A percentile compares a stretch with the other conserved stretches of the same genome.
phyloP scores from a whole-genome alignment of 805 yeast species.

The Ogataea paradorogensis region DNA sequence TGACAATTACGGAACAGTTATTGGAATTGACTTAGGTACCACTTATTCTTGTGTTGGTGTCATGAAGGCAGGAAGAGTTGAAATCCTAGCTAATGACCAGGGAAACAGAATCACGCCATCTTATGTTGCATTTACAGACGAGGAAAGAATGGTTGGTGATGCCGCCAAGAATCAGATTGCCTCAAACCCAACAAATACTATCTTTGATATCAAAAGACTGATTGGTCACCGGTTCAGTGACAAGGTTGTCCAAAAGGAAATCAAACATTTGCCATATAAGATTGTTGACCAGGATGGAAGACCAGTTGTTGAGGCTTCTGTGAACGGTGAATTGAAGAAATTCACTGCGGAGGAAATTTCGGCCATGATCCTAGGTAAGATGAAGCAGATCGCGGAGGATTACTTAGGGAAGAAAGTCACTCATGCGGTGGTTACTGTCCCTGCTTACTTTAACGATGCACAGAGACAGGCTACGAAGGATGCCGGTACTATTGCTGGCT shows the following conservation, averaged over 20 bases:
- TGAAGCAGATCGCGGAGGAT: constrained; percentile 91
- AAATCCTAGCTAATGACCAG: constrained; percentile 94
- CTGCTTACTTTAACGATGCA: constrained; percentile 91
- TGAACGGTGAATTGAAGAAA: constrained; percentile 79
- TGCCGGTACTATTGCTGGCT: constrained; percentile 90
- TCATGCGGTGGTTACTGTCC: constrained; percentile 90
- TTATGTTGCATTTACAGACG: constrained; percentile 92
- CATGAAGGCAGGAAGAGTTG: constrained; percentile 59
- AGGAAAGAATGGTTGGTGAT: constrained; percentile 94
- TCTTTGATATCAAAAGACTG: constrained; percentile 93
- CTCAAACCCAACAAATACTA: constrained; percentile 90
- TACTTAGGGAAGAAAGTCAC: constrained; percentile 81
- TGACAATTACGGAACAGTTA: constrained; percentile 46
- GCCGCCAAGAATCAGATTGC: constrained; percentile 99
- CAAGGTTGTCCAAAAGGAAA: constrained; percentile 72
- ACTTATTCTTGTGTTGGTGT: constrained; percentile 97
- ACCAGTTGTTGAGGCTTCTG: constrained; percentile 85
- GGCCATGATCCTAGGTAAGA: constrained; percentile 86
- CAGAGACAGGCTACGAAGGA: constrained; percentile 94
- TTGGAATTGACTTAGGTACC: constrained; percentile 95
- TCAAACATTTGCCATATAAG: constrained; percentile 87
- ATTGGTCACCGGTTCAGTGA: constrained; percentile 83
- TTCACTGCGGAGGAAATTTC: constrained; percentile 95
- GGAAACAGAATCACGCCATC: constrained; percentile 99
- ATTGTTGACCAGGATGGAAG: constrained; percentile 76